Conservation (phyloP, 768 basidiomycete species). For the Termitomyces sp. region DNA sequence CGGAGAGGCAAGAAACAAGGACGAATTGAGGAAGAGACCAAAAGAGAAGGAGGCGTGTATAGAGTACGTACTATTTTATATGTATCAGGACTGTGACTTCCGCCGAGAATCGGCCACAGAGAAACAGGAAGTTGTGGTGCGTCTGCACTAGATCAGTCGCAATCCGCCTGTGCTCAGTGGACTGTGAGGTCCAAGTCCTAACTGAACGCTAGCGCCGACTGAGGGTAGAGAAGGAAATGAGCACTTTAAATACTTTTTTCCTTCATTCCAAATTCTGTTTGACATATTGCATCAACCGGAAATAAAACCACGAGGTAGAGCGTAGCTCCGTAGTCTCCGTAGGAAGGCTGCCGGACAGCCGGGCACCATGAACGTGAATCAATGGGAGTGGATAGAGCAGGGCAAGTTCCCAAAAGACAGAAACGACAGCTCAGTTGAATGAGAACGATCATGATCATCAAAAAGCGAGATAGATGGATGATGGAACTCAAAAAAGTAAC, state of each 20-base stretch:
- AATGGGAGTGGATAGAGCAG: background rate
- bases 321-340: constrained; percentile 4
- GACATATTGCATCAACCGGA: constrained; percentile 13
- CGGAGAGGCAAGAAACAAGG: background rate
- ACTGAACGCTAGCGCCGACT: background rate
- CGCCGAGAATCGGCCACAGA: constrained; percentile 4
- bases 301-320: constrained; percentile 14
- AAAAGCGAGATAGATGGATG: background rate
- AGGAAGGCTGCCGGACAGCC: constrained; percentile 1
- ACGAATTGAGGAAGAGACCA: background rate
- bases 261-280: background rate
- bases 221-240: background rate
- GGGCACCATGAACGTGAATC: background rate
- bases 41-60: background rate
- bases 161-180: background rate
- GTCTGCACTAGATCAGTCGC: background rate
- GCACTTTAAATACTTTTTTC: background rate
- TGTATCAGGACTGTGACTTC: background rate
- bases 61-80: constrained; percentile 7
- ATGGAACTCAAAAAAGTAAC: background rate
- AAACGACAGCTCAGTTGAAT: background rate
- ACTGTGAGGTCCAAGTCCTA: background rate
- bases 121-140: background rate
- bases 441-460: constrained; percentile 3
- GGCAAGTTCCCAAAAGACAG: background rate